Evolutionary conservation across 176 grass and related monocot genomes (phyloP).

Genomic region (Juncus effusus): DNA sequence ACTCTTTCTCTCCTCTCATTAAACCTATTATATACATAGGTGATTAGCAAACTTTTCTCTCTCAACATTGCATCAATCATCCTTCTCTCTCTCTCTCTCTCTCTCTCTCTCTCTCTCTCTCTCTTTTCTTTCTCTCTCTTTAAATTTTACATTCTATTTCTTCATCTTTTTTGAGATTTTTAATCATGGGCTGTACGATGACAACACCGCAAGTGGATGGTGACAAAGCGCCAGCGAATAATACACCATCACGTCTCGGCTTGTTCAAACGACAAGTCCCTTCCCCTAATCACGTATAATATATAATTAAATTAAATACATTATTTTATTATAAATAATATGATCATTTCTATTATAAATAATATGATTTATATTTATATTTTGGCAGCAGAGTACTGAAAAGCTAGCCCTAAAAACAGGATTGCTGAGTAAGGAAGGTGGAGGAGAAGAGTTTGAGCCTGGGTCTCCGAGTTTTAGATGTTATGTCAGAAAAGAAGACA

Average conservation of each 20-base stretch:
- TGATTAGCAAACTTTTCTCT: too few species aligned
- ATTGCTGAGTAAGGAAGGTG: not conserved
- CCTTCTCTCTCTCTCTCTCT: conserved; percentile 7
- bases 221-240: not conserved
- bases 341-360: too few species aligned
- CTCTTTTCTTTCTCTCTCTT: conserved; percentile 6
- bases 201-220: not conserved
- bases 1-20: too few species aligned
- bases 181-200: conserved; percentile 21
- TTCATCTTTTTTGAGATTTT: not conserved
- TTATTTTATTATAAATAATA: too few species aligned
- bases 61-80: not conserved
- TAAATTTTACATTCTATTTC: conserved; percentile 5
- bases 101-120: conserved; percentile 10
- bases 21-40: too few species aligned
- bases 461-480: conserved; percentile 27
- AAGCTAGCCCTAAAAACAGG: conserved; percentile 1
- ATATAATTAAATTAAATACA: too few species aligned
- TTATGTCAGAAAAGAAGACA: conserved; percentile 14
- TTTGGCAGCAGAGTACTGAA: not conserved
- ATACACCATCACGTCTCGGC: not conserved
- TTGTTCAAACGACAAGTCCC: not conserved
- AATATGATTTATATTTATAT: too few species aligned
- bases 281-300: too few species aligned
- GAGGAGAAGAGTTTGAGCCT: not conserved